phyloP scores from a whole-genome alignment of 2,329 filamentous ascomycete species.

The Dothistroma pini region DNA sequence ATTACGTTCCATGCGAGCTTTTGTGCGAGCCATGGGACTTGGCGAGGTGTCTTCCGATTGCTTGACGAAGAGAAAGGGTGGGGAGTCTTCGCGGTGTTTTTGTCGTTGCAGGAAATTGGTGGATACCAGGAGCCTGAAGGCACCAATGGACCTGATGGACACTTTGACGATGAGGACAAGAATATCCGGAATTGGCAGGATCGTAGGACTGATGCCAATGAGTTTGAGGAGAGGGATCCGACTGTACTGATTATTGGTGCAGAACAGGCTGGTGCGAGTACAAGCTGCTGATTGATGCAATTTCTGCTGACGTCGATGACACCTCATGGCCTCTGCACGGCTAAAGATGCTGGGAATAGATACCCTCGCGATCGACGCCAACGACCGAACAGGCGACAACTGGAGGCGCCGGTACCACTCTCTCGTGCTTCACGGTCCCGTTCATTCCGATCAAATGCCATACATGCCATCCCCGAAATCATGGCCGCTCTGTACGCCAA shows the following conservation, averaged over 20 bases:
- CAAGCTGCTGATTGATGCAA: too few relatives aligned
- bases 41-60: neutral
- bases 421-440: slow-evolving; percentile 54
- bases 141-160: neutral
- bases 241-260: neutral
- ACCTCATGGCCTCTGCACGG: neutral
- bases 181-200: neutral
- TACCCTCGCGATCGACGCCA: neutral
- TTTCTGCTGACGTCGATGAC: too few relatives aligned
- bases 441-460: slow-evolving; percentile 58
- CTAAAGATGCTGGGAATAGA: neutral
- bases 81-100: neutral
- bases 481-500: slow-evolving; percentile 68
- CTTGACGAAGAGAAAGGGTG: neutral
- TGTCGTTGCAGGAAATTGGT: neutral
- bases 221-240: neutral
- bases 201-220: neutral
- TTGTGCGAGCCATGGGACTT: neutral
- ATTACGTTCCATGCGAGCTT: neutral
- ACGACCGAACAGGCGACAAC: neutral
- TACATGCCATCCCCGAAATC: slow-evolving; percentile 61
- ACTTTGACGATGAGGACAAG: neutral
- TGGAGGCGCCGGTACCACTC: slow-evolving; percentile 3
- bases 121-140: neutral
- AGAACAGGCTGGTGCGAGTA: neutral